These are phyloP conservation scores for Cyberlindnera maclurae DNA, from an alignment of 805 yeast species.

Conservation along the genomic window DNA sequence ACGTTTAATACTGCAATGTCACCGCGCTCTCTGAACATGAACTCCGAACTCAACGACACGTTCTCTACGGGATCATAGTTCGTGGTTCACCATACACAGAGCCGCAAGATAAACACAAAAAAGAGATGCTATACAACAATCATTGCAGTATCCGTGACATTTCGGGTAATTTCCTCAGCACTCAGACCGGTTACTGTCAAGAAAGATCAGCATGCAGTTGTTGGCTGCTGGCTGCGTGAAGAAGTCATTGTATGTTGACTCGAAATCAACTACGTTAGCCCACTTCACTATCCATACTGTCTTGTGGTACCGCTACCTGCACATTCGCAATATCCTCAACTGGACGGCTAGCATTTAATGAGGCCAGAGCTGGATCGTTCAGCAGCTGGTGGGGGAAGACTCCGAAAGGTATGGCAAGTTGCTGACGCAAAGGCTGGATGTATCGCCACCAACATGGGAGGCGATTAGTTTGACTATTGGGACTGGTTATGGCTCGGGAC, in stretches of 20 bases:
- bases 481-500: slow-evolving; percentile 57
- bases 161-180: too few species aligned
- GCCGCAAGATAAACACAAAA: neutral
- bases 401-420: slow-evolving; percentile 46
- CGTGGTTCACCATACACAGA: neutral
- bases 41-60: neutral
- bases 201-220: neutral
- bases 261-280: slow-evolving; percentile 19
- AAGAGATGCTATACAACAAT: too few species aligned
- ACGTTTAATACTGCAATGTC: slow-evolving; percentile 13
- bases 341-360: neutral
- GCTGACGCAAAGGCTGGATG: slow-evolving; percentile 51
- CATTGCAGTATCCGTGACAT: too few species aligned
- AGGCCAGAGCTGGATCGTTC: slow-evolving; percentile 2
- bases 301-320: slow-evolving; percentile 8
- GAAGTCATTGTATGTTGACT: slow-evolving; percentile 19
- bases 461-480: slow-evolving; percentile 60
- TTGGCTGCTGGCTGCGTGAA: slow-evolving; percentile 9
- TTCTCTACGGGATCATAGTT: neutral
- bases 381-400: slow-evolving; percentile 37
- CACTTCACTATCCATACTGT: slow-evolving; percentile 21
- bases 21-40: slow-evolving; percentile 3
- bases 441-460: slow-evolving; percentile 50
- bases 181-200: too few species aligned
- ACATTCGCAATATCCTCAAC: neutral